A percentile compares a stretch with the other conserved stretches of the same genome.
phyloP scores from a whole-genome alignment of 108 stramenopile species.

The Skeletonema grethae region DNA sequence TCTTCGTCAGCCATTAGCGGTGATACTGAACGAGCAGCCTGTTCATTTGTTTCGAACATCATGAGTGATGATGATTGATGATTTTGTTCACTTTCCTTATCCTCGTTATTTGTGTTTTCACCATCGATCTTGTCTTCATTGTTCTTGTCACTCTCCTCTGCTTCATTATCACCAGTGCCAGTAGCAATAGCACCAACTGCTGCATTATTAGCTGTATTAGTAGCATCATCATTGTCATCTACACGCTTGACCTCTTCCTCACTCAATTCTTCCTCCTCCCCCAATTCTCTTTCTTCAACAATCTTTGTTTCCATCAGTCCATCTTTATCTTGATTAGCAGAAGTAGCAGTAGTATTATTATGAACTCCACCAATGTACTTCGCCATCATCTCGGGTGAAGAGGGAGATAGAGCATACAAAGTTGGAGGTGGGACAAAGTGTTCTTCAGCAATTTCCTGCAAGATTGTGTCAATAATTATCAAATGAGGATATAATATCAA shows the following conservation, averaged over 20 bases:
- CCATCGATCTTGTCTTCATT: too few species aligned
- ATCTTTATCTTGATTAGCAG: neutral
- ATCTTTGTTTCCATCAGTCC: neutral
- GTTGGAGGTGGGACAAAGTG: constrained; percentile 6
- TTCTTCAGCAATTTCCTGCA: constrained; percentile 6
- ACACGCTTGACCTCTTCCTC: neutral
- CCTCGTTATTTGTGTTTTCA: neutral
- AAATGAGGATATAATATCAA: too few species aligned
- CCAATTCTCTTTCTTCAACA: neutral
- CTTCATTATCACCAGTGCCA: neutral
- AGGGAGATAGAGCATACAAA: neutral
- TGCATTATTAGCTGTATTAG: neutral
- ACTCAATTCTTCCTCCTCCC: neutral
- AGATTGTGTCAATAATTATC: neutral
- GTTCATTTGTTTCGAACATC: constrained; percentile 3
- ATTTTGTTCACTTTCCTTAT: neutral
- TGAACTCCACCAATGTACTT: neutral
- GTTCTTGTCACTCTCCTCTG: neutral
- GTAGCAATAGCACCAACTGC: neutral
- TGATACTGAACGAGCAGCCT: neutral
- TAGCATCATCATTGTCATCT: neutral
- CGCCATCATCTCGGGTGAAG: neutral
- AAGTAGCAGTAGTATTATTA: neutral
- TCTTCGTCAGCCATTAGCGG: neutral
- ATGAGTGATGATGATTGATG: neutral